Base-by-base conservation (phyloP, 2,329 filamentous ascomycete species). In the Stenocarpella maydis region DNA sequence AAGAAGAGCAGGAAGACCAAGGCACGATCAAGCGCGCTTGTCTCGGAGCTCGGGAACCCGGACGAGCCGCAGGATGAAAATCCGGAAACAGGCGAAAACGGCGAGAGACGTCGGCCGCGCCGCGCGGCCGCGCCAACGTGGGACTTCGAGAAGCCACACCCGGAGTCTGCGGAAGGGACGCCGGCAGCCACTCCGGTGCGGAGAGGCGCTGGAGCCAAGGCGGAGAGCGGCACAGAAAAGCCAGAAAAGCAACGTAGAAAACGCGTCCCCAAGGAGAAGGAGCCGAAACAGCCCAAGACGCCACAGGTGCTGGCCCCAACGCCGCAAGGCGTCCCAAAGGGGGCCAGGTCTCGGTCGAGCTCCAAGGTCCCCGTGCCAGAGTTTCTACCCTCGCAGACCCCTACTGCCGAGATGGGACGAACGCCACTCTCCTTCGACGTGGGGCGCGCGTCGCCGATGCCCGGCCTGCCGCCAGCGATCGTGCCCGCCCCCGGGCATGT, bases 61-160 rank as follows among this genome's bases (percentile, higher is more conserved):
- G 87, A 89, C 54, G 84, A 85, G 53, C 87, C 87, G 69, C 81
- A 79, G 63, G 87, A 89, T 67, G 88, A 89, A 65, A 81, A 81
- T 39, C 82, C 85, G 34, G 87, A 89, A 24, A 83, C 82, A 7
- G 85, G 84, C 43, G 89, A 91, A 75, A 88, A 87, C 70, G 87
- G 86, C 39, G 88, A 90, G 74, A 81, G 87, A 58, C 83, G 88
- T 68, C 83, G 88, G 19, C 89, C 88, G n/a, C 84, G 88, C 47
- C 84, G 89, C 73, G 88, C 88, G 26, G 88, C 88, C 21, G 92
- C 92, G 14, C 92, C 92, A 4, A 92, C 90, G 0, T 95, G 91
- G 82, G 88, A 88, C 50, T 88, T 86, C 69, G 91, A 93, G 74
- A 82, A 83, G 34, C 86, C 76, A 2, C 65, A 67, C 17, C 67